phyloP scores from a whole-genome alignment of 1,284 basidiomycete genomes.

The Ustanciosporium gigantosporum region DNA sequence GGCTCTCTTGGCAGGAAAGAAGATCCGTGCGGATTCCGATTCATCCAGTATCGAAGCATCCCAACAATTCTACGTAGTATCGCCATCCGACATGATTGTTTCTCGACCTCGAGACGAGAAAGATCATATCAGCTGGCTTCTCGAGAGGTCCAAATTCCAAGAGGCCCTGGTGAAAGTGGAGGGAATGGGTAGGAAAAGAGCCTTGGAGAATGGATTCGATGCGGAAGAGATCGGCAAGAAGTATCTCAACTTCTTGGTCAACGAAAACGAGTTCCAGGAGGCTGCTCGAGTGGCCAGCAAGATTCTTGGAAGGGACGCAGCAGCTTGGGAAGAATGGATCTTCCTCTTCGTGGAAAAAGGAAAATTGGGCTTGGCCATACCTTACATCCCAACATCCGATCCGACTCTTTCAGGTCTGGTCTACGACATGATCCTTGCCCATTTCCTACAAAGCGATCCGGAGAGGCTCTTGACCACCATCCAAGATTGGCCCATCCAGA shows the following conservation, averaged over 20 bases:
- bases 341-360: constrained; percentile 84
- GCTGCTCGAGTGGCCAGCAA: constrained; percentile 85
- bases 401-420: constrained; percentile 81
- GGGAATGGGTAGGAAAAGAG: constrained; percentile 63
- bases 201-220: constrained; percentile 63
- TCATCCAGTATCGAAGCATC: constrained; percentile 9
- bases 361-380: constrained; percentile 83
- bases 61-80: constrained; percentile 74
- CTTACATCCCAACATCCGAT: constrained; percentile 79
- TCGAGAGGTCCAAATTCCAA: constrained; percentile 81
- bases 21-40: constrained; percentile 15
- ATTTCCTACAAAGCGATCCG: constrained; percentile 78
- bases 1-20: constrained; percentile 25
- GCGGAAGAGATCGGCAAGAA: constrained; percentile 64
- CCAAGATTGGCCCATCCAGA: constrained; percentile 83
- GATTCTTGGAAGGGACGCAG: constrained; percentile 77
- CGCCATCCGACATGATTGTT: constrained; percentile 82
- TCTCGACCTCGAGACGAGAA: constrained; percentile 81
- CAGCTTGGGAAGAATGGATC: constrained; percentile 93
- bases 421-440: constrained; percentile 91
- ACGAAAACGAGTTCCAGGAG: constrained; percentile 74
- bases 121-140: constrained; percentile 91
- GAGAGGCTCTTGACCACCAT: constrained; percentile 78
- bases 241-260: constrained; percentile 52
- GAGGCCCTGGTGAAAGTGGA: constrained; percentile 87